Base-by-base conservation (phyloP, 768 basidiomycete species). In the Serpula lacrymans region DNA sequence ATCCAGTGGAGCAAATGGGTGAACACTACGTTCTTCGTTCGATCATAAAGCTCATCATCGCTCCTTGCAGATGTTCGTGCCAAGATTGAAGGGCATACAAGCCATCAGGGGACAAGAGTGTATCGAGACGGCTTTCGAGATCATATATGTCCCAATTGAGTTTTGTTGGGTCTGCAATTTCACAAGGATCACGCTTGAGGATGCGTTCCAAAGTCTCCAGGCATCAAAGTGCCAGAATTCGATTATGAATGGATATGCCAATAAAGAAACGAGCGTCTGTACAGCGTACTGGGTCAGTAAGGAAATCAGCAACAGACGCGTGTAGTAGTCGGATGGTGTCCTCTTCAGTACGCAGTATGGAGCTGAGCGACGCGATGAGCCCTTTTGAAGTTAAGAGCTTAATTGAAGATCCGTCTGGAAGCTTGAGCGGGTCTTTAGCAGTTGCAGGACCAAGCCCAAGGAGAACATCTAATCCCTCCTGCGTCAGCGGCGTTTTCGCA, bases 321-420 rank as follows among this genome's bases (percentile, higher is more conserved):
- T 62, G 60, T 14, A 59, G 42, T 9, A 49, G 45, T n/a, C 40
- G 46, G 29, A 58, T 37, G 10, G 47, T 39, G n/a, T n/a, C n/a
- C n/a, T n/a, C n/a, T n/a, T n/a, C n/a, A n/a, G n/a, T n/a, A n/a
- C n/a, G n/a, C n/a, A n/a, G n/a, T n/a, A n/a, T n/a, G n/a, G n/a
- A n/a, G n/a, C n/a, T n/a, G n/a, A n/a, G n/a, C n/a, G n/a, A n/a
- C n/a, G n/a, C n/a, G n/a, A n/a, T n/a, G n/a, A n/a, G n/a, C n/a
- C n/a, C n/a, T n/a, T n/a, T n/a, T 11, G 22, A 22, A 10, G 14
- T 13, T 2, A 43, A 35, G 17, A 28, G 22, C 12, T 22, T 23
- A 14, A 34, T 33, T 24, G 43, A 24, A 25, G 46, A 29, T 4
- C 37, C 45, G n/a, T 42, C 43, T 17, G 31, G 30, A 20, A 45